Conservation (phyloP, 805 yeast genomes). For the Danielozyma ontarioensis region DNA sequence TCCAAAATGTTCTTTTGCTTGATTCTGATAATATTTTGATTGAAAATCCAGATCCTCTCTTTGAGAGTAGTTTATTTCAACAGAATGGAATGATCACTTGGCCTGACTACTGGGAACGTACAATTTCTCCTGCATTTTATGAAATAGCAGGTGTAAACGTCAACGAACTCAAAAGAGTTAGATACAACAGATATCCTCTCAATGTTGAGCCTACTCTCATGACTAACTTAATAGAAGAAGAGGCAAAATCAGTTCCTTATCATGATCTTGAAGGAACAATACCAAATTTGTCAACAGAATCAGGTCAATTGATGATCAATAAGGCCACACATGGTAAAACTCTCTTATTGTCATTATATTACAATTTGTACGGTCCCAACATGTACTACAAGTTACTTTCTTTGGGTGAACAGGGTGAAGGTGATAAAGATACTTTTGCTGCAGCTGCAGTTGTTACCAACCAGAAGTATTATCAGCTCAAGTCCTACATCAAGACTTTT, state of each 20-base stretch:
- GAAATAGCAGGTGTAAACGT: conserved; percentile 28
- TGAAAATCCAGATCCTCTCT: conserved; percentile 24
- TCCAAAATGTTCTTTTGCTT: conserved; percentile 27
- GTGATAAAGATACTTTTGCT: conserved; percentile 34
- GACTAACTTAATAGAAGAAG: conserved; percentile 8
- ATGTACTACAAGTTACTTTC: conserved; percentile 55
- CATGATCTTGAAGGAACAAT: conserved; percentile 6
- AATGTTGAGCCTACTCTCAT: conserved; percentile 3
- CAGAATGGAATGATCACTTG: conserved; percentile 33
- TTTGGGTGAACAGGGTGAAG: conserved; percentile 42
- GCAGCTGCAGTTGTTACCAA: conserved; percentile 20
- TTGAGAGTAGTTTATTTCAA: conserved; percentile 24
- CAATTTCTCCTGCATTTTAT: conserved; percentile 31
- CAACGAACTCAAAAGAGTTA: conserved; percentile 21
- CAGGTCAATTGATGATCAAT: conserved; percentile 60
- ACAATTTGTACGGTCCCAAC: conserved; percentile 59
- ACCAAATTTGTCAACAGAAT: conserved; percentile 51
- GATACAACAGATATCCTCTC: conserved; percentile 21
- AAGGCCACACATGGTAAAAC: conserved; percentile 54
- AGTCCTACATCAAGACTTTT: conserved; percentile 29
- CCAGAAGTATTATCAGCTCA: conserved; percentile 24
- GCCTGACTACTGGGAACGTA: conserved; percentile 41
- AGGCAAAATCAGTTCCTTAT: conserved; percentile 5
- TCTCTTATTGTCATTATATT: conserved; percentile 56
- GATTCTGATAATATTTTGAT: conserved; percentile 32